Conservation (phyloP, 805 yeast species). For the Starmerella stigmatis region DNA sequence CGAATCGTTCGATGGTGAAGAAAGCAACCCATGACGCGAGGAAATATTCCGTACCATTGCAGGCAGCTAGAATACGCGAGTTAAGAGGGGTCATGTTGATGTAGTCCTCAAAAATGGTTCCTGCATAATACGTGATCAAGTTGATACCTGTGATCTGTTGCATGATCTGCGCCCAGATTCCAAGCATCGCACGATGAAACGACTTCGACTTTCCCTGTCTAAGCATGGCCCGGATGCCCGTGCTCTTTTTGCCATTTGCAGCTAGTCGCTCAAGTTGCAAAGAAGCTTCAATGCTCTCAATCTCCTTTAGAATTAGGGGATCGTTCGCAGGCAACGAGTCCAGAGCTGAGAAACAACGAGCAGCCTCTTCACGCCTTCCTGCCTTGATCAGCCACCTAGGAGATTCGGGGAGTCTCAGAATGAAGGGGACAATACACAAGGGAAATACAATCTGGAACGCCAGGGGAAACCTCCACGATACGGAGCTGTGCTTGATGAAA, state of each 20-base stretch:
- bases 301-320: conserved; percentile 7
- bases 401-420: conserved; percentile 64
- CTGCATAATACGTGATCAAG: conserved; percentile 48
- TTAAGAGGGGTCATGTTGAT: conserved; percentile 37
- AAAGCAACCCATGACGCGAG: conserved; percentile 41
- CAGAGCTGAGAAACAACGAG: conserved; percentile 42
- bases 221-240: conserved; percentile 34
- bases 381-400: conserved; percentile 72
- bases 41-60: conserved; percentile 35
- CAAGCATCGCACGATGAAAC: conserved; percentile 32
- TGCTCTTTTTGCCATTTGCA: conserved; percentile 8
- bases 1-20: conserved; percentile 43
- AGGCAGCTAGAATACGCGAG: conserved; percentile 39
- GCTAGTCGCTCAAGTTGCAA: conserved; percentile 10
- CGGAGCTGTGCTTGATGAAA: conserved; percentile 44
- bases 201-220: conserved; percentile 23
- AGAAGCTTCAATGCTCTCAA: conserved; percentile 15
- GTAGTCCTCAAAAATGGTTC: conserved; percentile 41
- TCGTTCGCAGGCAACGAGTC: conserved; percentile 16
- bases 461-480: conserved; percentile 62
- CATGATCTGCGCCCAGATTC: conserved; percentile 28
- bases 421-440: conserved; percentile 19
- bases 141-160: conserved; percentile 42
- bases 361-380: conserved; percentile 37
- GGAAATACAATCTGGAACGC: conserved; percentile 40